Conservation (phyloP, 495 filamentous ascomycete genomes). For the Talaromyces wortmannii region DNA sequence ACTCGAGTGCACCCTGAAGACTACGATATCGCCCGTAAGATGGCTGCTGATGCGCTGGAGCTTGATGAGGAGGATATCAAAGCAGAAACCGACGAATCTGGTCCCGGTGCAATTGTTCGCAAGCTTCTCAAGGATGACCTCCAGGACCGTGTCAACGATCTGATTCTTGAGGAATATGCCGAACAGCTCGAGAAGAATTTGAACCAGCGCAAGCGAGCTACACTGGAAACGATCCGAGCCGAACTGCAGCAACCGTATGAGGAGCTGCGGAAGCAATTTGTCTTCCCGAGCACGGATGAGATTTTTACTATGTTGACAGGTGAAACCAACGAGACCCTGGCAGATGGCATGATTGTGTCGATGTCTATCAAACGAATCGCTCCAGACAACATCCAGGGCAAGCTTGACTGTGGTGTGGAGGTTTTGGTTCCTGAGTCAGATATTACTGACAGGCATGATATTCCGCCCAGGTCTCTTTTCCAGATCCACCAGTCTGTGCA, state of each 20-base stretch:
- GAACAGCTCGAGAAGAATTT: conserved; percentile 91
- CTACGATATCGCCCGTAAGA: conserved; percentile 94
- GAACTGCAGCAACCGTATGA: conserved; percentile 91
- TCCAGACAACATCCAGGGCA: conserved; percentile 85
- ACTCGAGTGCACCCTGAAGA: conserved; percentile 97
- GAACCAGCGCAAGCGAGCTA: conserved; percentile 90
- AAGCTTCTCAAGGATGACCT: conserved; percentile 86
- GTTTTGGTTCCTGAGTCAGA: conserved; percentile 72
- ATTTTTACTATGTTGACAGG: conserved; percentile 97
- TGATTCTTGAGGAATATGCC: conserved; percentile 94
- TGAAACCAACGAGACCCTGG: conserved; percentile 77
- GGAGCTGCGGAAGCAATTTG: conserved; percentile 80
- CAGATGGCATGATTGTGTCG: conserved; percentile 83
- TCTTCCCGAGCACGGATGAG: conserved; percentile 63
- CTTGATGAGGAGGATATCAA: conserved; percentile 97
- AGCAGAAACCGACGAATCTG: conserved; percentile 82
- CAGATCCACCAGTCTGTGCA: conserved; percentile 73
- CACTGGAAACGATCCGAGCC: conserved; percentile 90
- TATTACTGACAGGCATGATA: conserved; percentile 55
- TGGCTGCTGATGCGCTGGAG: conserved; percentile 94
- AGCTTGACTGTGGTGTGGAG: conserved; percentile 89
- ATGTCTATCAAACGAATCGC: conserved; percentile 83
- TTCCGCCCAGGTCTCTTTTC: conserved; percentile 52
- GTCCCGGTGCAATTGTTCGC: conserved; percentile 80
- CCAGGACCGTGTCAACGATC: conserved; percentile 90